These are phyloP conservation scores for Exophiala calicioides DNA, from an alignment of 2,329 filamentous ascomycete species.

Conservation along the genomic window DNA sequence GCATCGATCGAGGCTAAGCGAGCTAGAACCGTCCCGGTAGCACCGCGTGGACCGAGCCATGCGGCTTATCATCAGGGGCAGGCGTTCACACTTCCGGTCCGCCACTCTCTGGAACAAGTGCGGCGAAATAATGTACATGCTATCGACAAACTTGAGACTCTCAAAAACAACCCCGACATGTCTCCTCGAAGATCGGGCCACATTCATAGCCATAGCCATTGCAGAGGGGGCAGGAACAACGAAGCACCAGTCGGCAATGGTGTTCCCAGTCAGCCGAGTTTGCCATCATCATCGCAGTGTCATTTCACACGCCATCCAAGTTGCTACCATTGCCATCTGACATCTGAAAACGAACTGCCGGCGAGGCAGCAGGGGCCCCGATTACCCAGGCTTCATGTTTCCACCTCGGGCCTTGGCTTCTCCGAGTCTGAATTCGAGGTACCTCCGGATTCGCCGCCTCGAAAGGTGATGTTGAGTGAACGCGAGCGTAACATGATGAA, in stretches of 20 bases:
- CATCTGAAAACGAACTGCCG: slow-evolving; percentile 5
- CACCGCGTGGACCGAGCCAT: slow-evolving; percentile 26
- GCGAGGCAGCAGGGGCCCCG: slow-evolving; percentile 21
- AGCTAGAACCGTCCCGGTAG: slow-evolving; percentile 31
- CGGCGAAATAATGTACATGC: slow-evolving; percentile 4
- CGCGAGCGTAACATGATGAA: slow-evolving; percentile 31
- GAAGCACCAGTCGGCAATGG: slow-evolving; percentile 16
- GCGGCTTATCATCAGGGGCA: slow-evolving; percentile 46
- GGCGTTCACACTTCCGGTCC: slow-evolving; percentile 54
- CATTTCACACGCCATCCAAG: slow-evolving; percentile 24
- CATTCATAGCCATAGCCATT: slow-evolving; percentile 15
- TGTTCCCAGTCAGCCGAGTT: slow-evolving; percentile 12
- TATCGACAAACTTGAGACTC: slow-evolving; percentile 9
- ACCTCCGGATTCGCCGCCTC: slow-evolving; percentile 29
- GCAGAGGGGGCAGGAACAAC: slow-evolving; percentile 3
- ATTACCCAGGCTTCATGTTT: slow-evolving; percentile 32
- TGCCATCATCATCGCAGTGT: slow-evolving; percentile 22
- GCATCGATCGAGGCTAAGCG: slow-evolving; percentile 57
- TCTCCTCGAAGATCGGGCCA: slow-evolving; percentile 24
- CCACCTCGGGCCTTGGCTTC: slow-evolving; percentile 32
- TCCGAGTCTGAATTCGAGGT: slow-evolving; percentile 33
- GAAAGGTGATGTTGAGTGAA: slow-evolving; percentile 33
- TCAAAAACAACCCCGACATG: slow-evolving; percentile 24
- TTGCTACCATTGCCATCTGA: slow-evolving; percentile 30
- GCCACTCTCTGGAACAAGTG: slow-evolving; percentile 51